Percentiles rank a stretch among this genome's conserved stretches.
These are phyloP conservation scores for Pyrus betulifolia DNA, from an alignment of 306 rosid genomes.

Conservation along the genomic window DNA sequence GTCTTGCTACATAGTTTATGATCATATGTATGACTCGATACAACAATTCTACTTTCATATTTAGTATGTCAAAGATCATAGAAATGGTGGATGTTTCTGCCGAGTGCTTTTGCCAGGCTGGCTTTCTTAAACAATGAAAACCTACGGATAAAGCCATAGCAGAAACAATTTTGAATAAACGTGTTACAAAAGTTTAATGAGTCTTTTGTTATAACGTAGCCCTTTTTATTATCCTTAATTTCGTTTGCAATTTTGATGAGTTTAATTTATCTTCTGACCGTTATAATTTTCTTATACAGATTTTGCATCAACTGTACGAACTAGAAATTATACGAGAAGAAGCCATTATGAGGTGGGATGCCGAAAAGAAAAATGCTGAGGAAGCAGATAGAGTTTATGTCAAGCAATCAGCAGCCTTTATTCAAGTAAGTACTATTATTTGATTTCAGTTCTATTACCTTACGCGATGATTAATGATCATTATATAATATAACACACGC, in stretches of 20 bases:
- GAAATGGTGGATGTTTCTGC: not conserved
- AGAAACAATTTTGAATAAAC: not conserved
- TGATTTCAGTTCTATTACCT: not conserved
- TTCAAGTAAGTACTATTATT: conserved; percentile 45
- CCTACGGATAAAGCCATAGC: not conserved
- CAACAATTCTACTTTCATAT: not conserved
- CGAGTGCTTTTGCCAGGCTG: not conserved
- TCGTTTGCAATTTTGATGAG: not conserved
- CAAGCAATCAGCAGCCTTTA: conserved; percentile 58
- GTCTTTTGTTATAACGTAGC: not conserved
- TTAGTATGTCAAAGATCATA: not conserved
- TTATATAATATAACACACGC: not conserved
- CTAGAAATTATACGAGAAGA: conserved; percentile 76
- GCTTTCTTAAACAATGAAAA: not conserved
- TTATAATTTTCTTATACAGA: conserved; percentile 31
- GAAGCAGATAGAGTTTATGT: conserved; percentile 75
- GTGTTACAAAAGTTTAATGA: not conserved
- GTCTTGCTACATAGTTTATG: not conserved
- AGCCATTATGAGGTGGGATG: conserved; percentile 87
- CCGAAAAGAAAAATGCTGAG: conserved; percentile 75
- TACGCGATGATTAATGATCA: not conserved
- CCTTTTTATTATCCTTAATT: not conserved
- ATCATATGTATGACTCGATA: not conserved
- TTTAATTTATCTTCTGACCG: not conserved
- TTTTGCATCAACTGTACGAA: conserved; percentile 54